phyloP scores from a whole-genome alignment of 148 eudicot genomes.

The Spergularia marina region DNA sequence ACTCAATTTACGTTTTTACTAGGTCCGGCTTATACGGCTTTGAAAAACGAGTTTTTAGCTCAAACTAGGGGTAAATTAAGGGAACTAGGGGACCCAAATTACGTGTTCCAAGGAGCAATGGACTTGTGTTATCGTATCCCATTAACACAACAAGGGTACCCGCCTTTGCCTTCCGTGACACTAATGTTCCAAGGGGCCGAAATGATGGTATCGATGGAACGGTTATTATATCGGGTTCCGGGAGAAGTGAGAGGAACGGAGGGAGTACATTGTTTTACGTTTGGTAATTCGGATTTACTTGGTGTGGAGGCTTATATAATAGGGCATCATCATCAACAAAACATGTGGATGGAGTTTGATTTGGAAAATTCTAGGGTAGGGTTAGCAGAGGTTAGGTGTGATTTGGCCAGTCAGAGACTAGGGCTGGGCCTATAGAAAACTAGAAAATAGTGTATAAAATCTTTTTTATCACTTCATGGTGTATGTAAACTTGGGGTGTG shows the following conservation, averaged over 20 bases:
- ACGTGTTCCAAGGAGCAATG: conserved; percentile 74
- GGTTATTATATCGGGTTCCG: conserved; percentile 60
- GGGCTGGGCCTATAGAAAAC: conserved; percentile 38
- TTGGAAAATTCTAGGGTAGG: conserved; percentile 71
- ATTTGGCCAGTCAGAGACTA: conserved; percentile 62
- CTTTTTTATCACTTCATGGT: neutral
- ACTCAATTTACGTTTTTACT: conserved; percentile 84
- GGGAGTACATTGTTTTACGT: conserved; percentile 69
- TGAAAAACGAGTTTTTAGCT: conserved; percentile 51
- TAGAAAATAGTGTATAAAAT: neutral
- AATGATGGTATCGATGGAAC: conserved; percentile 65
- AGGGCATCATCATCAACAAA: conserved; percentile 94
- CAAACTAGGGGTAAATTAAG: conserved; percentile 46
- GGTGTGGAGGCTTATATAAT: conserved; percentile 68
- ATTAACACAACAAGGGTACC: conserved; percentile 30
- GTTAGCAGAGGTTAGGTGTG: conserved; percentile 71
- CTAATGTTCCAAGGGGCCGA: conserved; percentile 70
- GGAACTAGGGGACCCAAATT: conserved; percentile 48
- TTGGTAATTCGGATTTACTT: conserved; percentile 79
- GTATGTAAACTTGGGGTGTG: neutral
- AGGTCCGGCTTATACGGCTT: conserved; percentile 63
- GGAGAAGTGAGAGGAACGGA: conserved; percentile 45
- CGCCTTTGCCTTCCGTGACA: conserved; percentile 57
- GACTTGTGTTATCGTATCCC: conserved; percentile 68
- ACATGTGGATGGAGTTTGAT: conserved; percentile 92